Conservation (phyloP, 805 yeast genomes). For the Tetrapisispora nanseiensis region DNA sequence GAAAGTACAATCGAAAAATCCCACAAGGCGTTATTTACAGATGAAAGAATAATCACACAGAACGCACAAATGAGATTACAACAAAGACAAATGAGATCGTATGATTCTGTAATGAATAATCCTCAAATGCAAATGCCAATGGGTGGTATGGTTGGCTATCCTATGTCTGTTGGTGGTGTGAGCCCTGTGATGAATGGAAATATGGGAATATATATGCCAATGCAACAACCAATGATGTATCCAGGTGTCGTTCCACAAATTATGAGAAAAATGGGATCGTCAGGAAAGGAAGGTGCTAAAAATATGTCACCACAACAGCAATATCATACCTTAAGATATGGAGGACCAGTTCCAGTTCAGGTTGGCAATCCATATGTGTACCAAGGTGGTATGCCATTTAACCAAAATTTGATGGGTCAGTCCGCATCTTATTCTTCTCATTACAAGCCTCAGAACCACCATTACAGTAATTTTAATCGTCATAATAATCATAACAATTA, state of each 20-base stretch:
- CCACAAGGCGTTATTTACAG: slow-evolving; percentile 43
- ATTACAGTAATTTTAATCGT: slow-evolving; percentile 5
- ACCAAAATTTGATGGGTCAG: slow-evolving; percentile 16
- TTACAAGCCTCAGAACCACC: slow-evolving; percentile 15
- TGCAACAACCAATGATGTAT: slow-evolving; percentile 28
- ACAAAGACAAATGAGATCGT: slow-evolving; percentile 25
- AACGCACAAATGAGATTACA: slow-evolving; percentile 25
- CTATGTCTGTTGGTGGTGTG: slow-evolving; percentile 16
- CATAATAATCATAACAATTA: slow-evolving; percentile 10
- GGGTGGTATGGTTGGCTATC: slow-evolving; percentile 26
- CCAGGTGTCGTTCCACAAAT: slow-evolving; percentile 25
- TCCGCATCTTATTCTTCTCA: slow-evolving; percentile 7
- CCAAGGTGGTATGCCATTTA: slow-evolving; percentile 22
- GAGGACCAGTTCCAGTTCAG: slow-evolving; percentile 12
- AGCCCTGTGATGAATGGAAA: slow-evolving; percentile 22
- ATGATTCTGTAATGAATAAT: slow-evolving; percentile 12
- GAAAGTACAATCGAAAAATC: slow-evolving; percentile 47
- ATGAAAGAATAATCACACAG: slow-evolving; percentile 24
- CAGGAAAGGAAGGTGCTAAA: slow-evolving; percentile 11
- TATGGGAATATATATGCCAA: slow-evolving; percentile 28
- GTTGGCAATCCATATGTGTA: slow-evolving; percentile 20
- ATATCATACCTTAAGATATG: slow-evolving; percentile 23
- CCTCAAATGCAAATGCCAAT: slow-evolving; percentile 21
- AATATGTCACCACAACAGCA: slow-evolving; percentile 19
- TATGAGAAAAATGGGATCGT: slow-evolving; percentile 21